Evolutionary conservation across 768 basidiomycete genomes (phyloP).

Genomic region (Clathrus columnatus): DNA sequence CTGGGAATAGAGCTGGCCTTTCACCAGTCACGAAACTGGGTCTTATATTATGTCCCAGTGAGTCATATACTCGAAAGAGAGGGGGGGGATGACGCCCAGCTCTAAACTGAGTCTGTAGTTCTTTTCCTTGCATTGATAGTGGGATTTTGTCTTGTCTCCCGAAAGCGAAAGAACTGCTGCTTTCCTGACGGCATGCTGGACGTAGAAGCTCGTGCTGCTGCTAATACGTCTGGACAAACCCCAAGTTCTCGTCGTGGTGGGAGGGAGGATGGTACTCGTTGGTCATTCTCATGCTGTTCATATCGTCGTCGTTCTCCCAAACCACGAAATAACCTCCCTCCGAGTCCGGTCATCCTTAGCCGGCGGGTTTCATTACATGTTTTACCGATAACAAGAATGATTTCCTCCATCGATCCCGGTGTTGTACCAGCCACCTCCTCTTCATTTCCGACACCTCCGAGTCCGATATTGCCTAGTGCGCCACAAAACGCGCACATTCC

Average conservation of each 20-base stretch:
- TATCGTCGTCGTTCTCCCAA: not conserved
- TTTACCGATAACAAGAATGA: not conserved
- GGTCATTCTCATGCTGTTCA: not conserved
- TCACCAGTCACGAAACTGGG: not conserved
- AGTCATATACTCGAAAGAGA: not conserved
- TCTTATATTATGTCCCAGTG: not conserved
- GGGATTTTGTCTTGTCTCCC: not conserved
- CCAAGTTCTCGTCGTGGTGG: not conserved
- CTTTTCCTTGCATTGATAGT: not conserved
- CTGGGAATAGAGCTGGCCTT: not conserved
- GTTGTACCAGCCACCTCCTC: not conserved
- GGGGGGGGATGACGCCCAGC: not conserved
- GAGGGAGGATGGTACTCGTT: not conserved
- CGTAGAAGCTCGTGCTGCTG: not conserved
- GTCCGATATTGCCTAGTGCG: not conserved
- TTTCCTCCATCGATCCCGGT: not conserved
- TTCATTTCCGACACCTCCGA: not conserved
- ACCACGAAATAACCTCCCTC: not conserved
- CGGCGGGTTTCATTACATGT: not conserved
- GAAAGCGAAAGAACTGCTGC: not conserved
- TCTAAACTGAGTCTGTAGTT: not conserved
- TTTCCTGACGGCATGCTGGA: not conserved
- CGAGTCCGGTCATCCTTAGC: not conserved
- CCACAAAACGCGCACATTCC: not conserved
- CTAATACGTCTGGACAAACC: not conserved